A percentile compares a stretch with the other conserved stretches of the same genome.
Evolutionary conservation across 1,284 basidiomycete genomes (phyloP).

Genomic region (Ganoderma lingzhi): DNA sequence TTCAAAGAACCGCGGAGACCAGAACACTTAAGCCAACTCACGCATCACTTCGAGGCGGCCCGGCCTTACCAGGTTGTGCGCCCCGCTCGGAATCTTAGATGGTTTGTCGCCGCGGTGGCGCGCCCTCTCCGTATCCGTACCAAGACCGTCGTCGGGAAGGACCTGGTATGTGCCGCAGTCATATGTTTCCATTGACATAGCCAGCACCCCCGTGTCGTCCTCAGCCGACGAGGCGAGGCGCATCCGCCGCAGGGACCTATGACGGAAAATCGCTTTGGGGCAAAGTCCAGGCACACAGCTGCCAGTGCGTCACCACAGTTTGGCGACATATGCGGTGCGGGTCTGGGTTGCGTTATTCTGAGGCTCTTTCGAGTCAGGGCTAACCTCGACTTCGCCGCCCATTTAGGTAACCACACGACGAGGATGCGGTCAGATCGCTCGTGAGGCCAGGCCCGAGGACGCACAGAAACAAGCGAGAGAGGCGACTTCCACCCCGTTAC

Average conservation of each 20-base stretch:
- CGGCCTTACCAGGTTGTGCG: background rate
- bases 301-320: background rate
- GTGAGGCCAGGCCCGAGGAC: background rate
- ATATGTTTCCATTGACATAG: background rate
- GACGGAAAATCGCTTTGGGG: background rate
- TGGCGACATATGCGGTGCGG: background rate
- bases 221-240: background rate
- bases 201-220: too few relatives aligned
- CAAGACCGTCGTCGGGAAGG: background rate
- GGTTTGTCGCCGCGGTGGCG: background rate
- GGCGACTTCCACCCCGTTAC: slow-evolving; percentile 1
- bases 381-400: background rate
- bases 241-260: background rate
- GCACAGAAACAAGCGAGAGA: background rate
- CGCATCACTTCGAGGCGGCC: background rate
- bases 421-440: slow-evolving; percentile 2
- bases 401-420: slow-evolving; percentile 1
- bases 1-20: background rate
- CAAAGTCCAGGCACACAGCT: background rate
- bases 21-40: background rate
- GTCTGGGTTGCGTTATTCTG: background rate
- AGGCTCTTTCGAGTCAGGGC: background rate
- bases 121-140: background rate
- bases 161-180: background rate
- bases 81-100: background rate